Evolutionary conservation across 129 eudicot genomes (phyloP), one percentile per base, ranked within the genome.

Genomic region (Calendula officinalis): DNA sequence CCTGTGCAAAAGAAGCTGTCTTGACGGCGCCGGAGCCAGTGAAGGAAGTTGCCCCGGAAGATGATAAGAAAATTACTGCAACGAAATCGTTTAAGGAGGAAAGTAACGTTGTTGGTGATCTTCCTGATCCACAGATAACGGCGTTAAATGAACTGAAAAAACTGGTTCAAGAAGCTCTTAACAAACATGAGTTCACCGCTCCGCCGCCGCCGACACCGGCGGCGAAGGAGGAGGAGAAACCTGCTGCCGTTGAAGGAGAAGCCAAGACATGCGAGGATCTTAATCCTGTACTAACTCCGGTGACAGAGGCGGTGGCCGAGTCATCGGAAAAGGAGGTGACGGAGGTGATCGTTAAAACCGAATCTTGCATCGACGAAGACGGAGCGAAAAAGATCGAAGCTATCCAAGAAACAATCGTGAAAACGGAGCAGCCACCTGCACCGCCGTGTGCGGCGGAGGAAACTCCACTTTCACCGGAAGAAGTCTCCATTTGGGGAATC

Each of bases 51-150:
- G 59, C 13, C 30, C 30, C 44, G 7, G 74, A 69, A 57, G 64
- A 58, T 2, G 82, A 58, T 7, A 75, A 61, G 67, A 69, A 78
- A 36, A 62, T 81, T 22, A 60, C 78, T 44, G 84, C 79, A 22
- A 71, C 89, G 12, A 68, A 42, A 35, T 82, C 87, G 1, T 82
- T 86, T 44, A 80, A 86, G 75, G 95, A 86, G 56, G 89, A 82
- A 11, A 77, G 71, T 38, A 86, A 80, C 60, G 67, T 80, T 42
- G 95, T 73, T 33, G 81, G 77, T 50, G 74, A 67, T 8, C 64
- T 75, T 8, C 74, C 79, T n/a, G 74, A 75, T 35, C 74, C 74
- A 17, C 64, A 68, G 3, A 75, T 67, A 41, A 68, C 40, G n/a
- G 92, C 89, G 30, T 47, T 88, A 14, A 92, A 76, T 62, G 92